Evolutionary conservation across 2,329 filamentous ascomycete species (phyloP), one percentile per base, ranked within the genome.

Genomic region (Myriosclerotinia duriaeana): DNA sequence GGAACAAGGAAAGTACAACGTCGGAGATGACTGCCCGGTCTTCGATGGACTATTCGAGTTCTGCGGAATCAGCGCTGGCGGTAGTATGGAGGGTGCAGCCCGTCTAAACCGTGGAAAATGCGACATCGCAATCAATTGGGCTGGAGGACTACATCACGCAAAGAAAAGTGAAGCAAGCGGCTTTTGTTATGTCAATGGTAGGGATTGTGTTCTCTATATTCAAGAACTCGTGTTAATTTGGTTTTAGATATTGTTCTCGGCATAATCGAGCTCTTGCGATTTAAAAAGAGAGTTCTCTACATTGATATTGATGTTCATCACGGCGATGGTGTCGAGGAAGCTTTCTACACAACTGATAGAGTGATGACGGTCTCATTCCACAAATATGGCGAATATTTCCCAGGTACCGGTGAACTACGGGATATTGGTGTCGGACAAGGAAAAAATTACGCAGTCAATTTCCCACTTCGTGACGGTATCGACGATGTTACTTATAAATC

Each of bases 1-100:
- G 73, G 95, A 99, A 78, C 93, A 98, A 78, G 89, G 85, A 52
- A 92, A 93, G 70, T 98, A 95, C 82, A 97, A 97, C 68, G 93
- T 98, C 67, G 91, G 94, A 48, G 95, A 97, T 74, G 95, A 99
- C 77, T 99, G 95, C 73, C 95, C 95, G 1, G 93, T 99, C 26
- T 99, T 99, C 73, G 94, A 98, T 75, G 95, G 95, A 3, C 87
- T 99, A n/a, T 97, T 93, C 77, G 91, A 96, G 75, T 99, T 97
- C 78, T 96, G 95, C 73, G 92, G 93, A 36, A 91, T 97, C 71
- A 98, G 96, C 78, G 91, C 93, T 14, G 95, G 95, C 66, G 95
- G 92, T 59, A 96, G 92, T 59, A 91, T 99, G 83, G 93, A 97
- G 76, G 95, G 94, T 20, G 94, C 95, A 3, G 90, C 92, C 44